Evolutionary conservation across 2,329 filamentous ascomycete genomes (phyloP).

Genomic region (Chalara sp.): DNA sequence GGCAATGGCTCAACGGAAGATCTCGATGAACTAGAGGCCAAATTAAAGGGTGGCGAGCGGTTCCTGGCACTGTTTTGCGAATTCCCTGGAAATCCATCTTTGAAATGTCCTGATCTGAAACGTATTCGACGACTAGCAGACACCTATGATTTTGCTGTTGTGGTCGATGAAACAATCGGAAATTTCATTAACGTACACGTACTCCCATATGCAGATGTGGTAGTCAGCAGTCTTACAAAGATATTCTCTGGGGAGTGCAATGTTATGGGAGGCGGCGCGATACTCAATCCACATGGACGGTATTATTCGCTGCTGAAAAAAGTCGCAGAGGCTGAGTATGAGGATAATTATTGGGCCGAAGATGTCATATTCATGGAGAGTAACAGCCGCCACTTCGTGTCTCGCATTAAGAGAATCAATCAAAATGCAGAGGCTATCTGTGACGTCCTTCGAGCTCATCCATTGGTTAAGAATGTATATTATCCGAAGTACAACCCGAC

Average conservation of each 20-base stretch:
- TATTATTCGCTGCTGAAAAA: conserved; percentile 66
- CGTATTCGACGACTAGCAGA: conserved; percentile 78
- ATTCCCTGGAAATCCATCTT: conserved; percentile 86
- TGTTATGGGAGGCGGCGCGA: conserved; percentile 84
- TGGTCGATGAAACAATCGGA: conserved; percentile 93
- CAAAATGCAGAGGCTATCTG: conserved; percentile 78
- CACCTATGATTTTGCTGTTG: conserved; percentile 78
- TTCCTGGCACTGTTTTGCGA: conserved; percentile 87
- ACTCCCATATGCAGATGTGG: conserved; percentile 79
- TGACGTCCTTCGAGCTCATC: conserved; percentile 55
- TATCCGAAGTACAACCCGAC: conserved; percentile 79
- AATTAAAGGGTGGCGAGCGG: conserved; percentile 64
- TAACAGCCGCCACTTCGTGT: conserved; percentile 87
- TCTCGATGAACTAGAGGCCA: conserved; percentile 73
- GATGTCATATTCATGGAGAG: conserved; percentile 92
- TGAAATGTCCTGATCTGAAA: conserved; percentile 75
- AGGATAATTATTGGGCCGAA: conserved; percentile 91
- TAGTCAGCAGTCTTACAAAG: conserved; percentile 93
- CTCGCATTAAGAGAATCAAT: conserved; percentile 79
- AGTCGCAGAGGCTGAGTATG: conserved; percentile 59
- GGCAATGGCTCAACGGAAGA: conserved; percentile 72
- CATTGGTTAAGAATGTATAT: conserved; percentile 67
- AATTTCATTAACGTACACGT: conserved; percentile 96
- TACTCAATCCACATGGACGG: conserved; percentile 57
- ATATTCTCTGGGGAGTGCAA: conserved; percentile 97